These are phyloP conservation scores for Phoenix roebelenii DNA, from an alignment of 176 grass and related monocot species.

Conservation along the genomic window DNA sequence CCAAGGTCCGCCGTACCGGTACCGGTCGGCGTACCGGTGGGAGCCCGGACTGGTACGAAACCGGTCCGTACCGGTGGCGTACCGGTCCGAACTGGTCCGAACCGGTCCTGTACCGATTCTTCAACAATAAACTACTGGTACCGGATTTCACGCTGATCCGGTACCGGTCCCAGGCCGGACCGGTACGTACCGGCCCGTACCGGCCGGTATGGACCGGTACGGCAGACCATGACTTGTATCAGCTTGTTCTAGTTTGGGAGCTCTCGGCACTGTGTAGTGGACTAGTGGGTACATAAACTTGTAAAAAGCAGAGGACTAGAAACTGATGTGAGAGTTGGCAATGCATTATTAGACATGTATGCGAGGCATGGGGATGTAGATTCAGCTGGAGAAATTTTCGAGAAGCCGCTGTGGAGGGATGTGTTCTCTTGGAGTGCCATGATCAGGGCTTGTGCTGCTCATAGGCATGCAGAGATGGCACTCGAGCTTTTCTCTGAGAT, in stretches of 20 bases:
- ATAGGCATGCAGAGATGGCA: slow-evolving; percentile 46
- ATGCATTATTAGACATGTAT: slow-evolving; percentile 66
- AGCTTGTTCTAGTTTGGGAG: slow-evolving; percentile 47
- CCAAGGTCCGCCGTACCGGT: too few relatives aligned
- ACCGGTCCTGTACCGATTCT: too few relatives aligned
- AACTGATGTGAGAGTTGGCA: slow-evolving; percentile 44
- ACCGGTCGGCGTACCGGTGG: too few relatives aligned
- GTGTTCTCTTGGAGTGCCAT: slow-evolving; percentile 72
- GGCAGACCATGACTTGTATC: too few relatives aligned
- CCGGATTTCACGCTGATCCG: too few relatives aligned
- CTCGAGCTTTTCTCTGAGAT: slow-evolving; percentile 52
- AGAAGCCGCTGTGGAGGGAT: slow-evolving; percentile 18
- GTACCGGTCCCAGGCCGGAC: too few relatives aligned
- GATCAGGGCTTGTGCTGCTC: slow-evolving; percentile 51
- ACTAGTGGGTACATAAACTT: slow-evolving; percentile 67
- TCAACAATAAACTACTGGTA: too few relatives aligned
- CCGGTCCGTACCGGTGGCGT: too few relatives aligned
- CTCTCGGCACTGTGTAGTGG: slow-evolving; percentile 55
- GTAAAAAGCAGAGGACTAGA: slow-evolving; percentile 38
- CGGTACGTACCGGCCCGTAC: too few relatives aligned
- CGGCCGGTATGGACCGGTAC: too few relatives aligned
- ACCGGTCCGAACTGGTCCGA: too few relatives aligned
- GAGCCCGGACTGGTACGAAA: too few relatives aligned
- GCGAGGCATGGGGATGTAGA: slow-evolving; percentile 46
- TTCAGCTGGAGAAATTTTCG: slow-evolving; percentile 43